Evolutionary conservation across 305 asterid genomes (phyloP), one percentile per base, ranked within the genome.

Genomic region (Fraxinus albicans): DNA sequence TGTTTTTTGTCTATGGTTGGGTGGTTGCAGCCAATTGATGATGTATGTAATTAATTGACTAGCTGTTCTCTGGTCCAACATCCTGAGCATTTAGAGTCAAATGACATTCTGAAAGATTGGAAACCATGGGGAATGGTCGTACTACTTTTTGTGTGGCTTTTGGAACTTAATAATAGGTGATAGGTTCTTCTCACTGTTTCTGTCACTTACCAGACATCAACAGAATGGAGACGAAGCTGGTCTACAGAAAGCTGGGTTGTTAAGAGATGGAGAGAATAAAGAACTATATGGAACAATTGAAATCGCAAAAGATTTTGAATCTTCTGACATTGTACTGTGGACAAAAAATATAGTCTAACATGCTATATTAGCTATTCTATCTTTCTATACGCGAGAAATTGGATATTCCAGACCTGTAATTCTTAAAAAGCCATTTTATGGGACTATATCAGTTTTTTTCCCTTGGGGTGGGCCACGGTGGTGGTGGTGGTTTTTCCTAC

Each of bases 31-130:
- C 27, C 27, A 6, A n/a, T 58, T n/a, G 67, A 58, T 58, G 29
- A 34, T 76, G 63, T 60, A n/a, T 35, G 17, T 74, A 44, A 70
- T 60, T 67, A 79, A 31, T 58, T 53, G 78, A 72, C 40, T 12
- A n/a, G 35, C 81, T 79, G 33, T 69, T 78, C 31, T 47, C 77
- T 81, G 80, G 60, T 73, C 80, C 76, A 27, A 38, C 6, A 21
- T 76, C 76, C 78, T 76, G 84, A 82, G 60, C 29, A 42, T 79
- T 36, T 70, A 25, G 47, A 80, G 73, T 83, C 81, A 73, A 70
- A 42, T 63, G 36, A 13, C n/a, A 65, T 27, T 55, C 25, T 31
- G 44, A 1, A 21, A 34, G 44, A 55, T 9, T 10, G 86, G 29
- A 77, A 63, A 5, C 27, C 21, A 3, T 0, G 8, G 60, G 58